A percentile compares a stretch with the other conserved stretches of the same genome.
phyloP scores from a whole-genome alignment of 164 flowering plant species.

The Vitis rupestris region DNA sequence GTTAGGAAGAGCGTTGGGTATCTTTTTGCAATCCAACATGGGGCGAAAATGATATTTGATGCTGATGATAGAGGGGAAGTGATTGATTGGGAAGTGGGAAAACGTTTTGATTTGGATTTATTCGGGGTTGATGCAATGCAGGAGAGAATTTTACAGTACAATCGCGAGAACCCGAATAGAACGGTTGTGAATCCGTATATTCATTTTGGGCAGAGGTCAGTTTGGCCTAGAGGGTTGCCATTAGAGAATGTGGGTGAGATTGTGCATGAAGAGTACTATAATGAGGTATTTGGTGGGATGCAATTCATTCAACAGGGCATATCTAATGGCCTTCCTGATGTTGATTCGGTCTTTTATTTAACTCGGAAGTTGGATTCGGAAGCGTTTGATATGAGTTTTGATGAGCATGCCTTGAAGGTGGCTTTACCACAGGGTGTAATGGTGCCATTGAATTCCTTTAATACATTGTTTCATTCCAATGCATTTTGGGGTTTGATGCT shows the following conservation, averaged over 20 bases:
- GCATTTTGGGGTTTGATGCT: slow-evolving; percentile 98
- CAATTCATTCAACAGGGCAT: slow-evolving; percentile 95
- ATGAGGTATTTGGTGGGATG: slow-evolving; percentile 88
- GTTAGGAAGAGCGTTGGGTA: slow-evolving; percentile 88
- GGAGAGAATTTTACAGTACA: slow-evolving; percentile 80
- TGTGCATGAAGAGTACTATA: slow-evolving; percentile 82
- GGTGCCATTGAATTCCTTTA: slow-evolving; percentile 94
- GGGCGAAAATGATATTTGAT: slow-evolving; percentile 90
- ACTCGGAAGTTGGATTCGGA: slow-evolving; percentile 81
- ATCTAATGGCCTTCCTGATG: slow-evolving; percentile 95
- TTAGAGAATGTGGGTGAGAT: slow-evolving; percentile 90
- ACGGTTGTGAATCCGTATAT: slow-evolving; percentile 88
- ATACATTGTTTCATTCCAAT: slow-evolving; percentile 79
- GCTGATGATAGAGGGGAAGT: slow-evolving; percentile 89
- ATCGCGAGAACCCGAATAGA: slow-evolving; percentile 77
- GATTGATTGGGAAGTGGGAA: slow-evolving; percentile 76
- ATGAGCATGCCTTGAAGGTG: slow-evolving; percentile 83
- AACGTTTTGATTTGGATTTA: slow-evolving; percentile 91
- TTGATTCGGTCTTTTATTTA: slow-evolving; percentile 95
- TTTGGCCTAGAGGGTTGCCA: slow-evolving; percentile 98
- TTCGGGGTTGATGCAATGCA: slow-evolving; percentile 78
- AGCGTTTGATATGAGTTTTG: slow-evolving; percentile 85
- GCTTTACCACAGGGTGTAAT: slow-evolving; percentile 93
- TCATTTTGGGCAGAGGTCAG: slow-evolving; percentile 96
- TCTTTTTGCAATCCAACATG: slow-evolving; percentile 94